Evolutionary conservation across 139 green algal genomes (phyloP), one percentile per base, ranked within the genome.

Genomic region (Chlamydomonas schloesseri): DNA sequence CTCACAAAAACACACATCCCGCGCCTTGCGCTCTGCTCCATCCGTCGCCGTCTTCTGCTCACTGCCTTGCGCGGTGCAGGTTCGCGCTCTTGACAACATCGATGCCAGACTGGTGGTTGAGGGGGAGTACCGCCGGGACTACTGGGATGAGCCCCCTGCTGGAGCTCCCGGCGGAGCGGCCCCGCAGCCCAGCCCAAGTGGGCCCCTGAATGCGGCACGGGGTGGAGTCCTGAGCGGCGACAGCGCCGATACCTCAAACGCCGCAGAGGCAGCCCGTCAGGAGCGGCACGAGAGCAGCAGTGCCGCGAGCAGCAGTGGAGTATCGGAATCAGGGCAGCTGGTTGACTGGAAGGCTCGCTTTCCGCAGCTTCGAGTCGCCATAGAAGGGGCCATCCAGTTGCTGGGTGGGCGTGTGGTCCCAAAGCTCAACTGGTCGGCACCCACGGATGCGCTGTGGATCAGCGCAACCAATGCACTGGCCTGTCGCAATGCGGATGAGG

Each of bases 361-460:
- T 82, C 87, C 84, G 17, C 73, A 90, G 29, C 36, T 97, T 6
- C n/a, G 73, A 26, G 57, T 29, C 1, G 71, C 65, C 6, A 70
- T 98, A 4, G 50, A 89, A 11, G 64, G 47, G 0, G 94, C 93
- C 0, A 98, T 99, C 20, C 46, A 17, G 31, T 29, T 14, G n/a
- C 62, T 84, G 62, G 78, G 78, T 10, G 78, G 78, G 88, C 97
- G 81, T 93, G 96, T 98, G 28, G 79, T 96, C 33, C 97, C 97
- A 57, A 98, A 98, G 82, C 89, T 99, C 13, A 98, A 96, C 37
- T 99, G 97, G 97, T 98, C 94, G 89, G 93, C 86, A 34, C 97
- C 97, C 8, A 96, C 92, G 26, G 97, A 99, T 67, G 97, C 96
- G 29, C 71, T 90, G 20, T 99, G 97, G 97, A 69, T 99, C 34